These are phyloP conservation scores for Hamigera avellanea DNA, from an alignment of 495 filamentous ascomycete genomes.

Conservation along the genomic window DNA sequence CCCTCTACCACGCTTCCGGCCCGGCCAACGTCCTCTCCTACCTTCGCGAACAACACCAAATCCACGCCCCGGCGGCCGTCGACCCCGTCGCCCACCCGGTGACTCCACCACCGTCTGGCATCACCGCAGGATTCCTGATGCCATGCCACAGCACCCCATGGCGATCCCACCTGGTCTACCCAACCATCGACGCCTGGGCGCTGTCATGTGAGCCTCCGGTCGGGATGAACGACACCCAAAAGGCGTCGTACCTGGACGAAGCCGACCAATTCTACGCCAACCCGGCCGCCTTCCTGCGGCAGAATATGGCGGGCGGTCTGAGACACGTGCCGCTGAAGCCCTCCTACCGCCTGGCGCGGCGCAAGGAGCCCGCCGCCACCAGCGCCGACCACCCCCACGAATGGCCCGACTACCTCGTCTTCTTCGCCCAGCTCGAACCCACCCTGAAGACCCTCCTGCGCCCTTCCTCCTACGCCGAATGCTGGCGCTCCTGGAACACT, in stretches of 20 bases:
- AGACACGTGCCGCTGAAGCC: slow-evolving; percentile 29
- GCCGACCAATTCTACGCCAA: slow-evolving; percentile 79
- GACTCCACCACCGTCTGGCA: slow-evolving; percentile 10
- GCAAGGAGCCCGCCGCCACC: background rate
- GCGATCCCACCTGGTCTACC: slow-evolving; percentile 73
- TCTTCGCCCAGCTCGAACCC: slow-evolving; percentile 51
- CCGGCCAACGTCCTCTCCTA: slow-evolving; percentile 59
- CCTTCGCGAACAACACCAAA: slow-evolving; percentile 60
- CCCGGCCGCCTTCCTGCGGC: slow-evolving; percentile 46
- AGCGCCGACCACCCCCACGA: slow-evolving; percentile 11
- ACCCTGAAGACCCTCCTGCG: slow-evolving; percentile 35
- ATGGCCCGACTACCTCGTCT: slow-evolving; percentile 54
- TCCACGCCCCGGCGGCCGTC: slow-evolving; percentile 21
- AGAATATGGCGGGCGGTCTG: slow-evolving; percentile 33
- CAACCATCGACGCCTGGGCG: slow-evolving; percentile 69
- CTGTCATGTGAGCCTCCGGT: slow-evolving; percentile 87
- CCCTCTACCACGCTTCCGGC: slow-evolving; percentile 68
- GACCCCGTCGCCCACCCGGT: background rate
- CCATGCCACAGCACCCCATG: slow-evolving; percentile 97
- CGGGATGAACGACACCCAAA: slow-evolving; percentile 42
- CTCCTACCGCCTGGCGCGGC: slow-evolving; percentile 12
- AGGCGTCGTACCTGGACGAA: slow-evolving; percentile 67
- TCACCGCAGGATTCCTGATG: slow-evolving; percentile 83
- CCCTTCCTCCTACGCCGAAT: slow-evolving; percentile 50
- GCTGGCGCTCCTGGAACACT: slow-evolving; percentile 68